These are phyloP conservation scores for Biscutella laevigata DNA, from an alignment of 441 rosid genomes.

Conservation along the genomic window DNA sequence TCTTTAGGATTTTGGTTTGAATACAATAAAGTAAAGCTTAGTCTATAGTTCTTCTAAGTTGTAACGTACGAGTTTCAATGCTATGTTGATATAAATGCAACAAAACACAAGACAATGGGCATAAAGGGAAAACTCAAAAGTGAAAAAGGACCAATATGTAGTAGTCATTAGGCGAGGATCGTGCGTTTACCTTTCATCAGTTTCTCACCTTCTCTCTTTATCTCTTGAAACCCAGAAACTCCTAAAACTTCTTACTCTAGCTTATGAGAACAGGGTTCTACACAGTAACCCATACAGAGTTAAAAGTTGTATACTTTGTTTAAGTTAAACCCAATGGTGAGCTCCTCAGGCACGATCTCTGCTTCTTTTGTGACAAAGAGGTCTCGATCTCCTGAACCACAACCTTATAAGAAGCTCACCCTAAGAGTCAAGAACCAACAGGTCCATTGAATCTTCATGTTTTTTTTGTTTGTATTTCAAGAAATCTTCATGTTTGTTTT, in stretches of 20 bases:
- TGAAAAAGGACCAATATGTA: constrained; percentile 11
- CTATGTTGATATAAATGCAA: not conserved
- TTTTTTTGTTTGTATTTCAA: not conserved
- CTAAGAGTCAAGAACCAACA: constrained; percentile 22
- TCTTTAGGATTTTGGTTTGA: constrained; percentile 15
- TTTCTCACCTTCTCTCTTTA: not conserved
- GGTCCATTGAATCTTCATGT: not conserved
- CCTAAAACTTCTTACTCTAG: too few species aligned
- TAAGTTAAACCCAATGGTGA: not conserved
- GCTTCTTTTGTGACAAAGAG: constrained; percentile 17
- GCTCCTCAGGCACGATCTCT: constrained; percentile 17
- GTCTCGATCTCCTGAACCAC: constrained; percentile 13
- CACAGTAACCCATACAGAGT: not conserved
- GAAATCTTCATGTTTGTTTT: not conserved
- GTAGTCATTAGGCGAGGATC: constrained; percentile 2
- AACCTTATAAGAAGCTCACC: not conserved
- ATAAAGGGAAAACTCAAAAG: not conserved
- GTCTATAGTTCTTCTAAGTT: constrained; percentile 12
- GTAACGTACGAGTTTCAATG: constrained; percentile 21
- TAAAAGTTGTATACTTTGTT: not conserved
- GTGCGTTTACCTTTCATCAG: not conserved
- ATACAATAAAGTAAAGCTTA: constrained; percentile 12
- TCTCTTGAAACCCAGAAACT: not conserved
- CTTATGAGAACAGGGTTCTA: too few species aligned
- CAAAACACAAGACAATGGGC: not conserved